Base-by-base conservation (phyloP, 1,284 basidiomycete species). In the Xerocomus amazonicus region DNA sequence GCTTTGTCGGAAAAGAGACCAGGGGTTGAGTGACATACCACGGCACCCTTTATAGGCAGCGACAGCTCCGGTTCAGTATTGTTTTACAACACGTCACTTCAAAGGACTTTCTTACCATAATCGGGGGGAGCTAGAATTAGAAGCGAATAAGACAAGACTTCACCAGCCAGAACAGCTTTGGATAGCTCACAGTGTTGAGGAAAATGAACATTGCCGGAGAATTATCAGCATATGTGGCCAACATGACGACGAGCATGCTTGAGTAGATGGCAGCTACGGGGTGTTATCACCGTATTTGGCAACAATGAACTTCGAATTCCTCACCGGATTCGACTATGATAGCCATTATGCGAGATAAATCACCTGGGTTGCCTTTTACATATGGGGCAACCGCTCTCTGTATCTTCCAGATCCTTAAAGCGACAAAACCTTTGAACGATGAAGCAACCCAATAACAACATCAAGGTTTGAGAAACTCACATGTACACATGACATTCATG, bases 151-250 rank as follows among this genome's bases (percentile, higher is more conserved):
- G 28, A 13, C 12, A 16, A 7, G 23, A 10, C 8, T 12, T 12
- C 31, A 23, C n/a, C 17, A 13, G 17, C n/a, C 17, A 13, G 17
- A 28, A n/a, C 3, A 13, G 28, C 13, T 26, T 12, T n/a, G 0
- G 9, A 19, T 7, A 16, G 14, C 57, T 47, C 37, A 58, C 57
- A 13, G 40, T 39, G 29, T 55, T 47, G 16, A 58, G 45, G 33
- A 58, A 41, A 10, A 58, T 58, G 32, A 60, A 58, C 58, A 58
- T 52, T 26, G 34, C 38, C 5, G 58, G 43, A 4, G 58, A 58
- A 26, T 43, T 19, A 9, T 13, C 32, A 6, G 46, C 31, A 27
- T 48, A 56, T 3, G 57, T 55, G 13, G 17, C 27, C 36, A 58
- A 48, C 56, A 58, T 55, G 26, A 26, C 34, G 19, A 56, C 36